Evolutionary conservation across 208 protist species (phyloP).

Genomic region (Acanthamoeba castellanii): DNA sequence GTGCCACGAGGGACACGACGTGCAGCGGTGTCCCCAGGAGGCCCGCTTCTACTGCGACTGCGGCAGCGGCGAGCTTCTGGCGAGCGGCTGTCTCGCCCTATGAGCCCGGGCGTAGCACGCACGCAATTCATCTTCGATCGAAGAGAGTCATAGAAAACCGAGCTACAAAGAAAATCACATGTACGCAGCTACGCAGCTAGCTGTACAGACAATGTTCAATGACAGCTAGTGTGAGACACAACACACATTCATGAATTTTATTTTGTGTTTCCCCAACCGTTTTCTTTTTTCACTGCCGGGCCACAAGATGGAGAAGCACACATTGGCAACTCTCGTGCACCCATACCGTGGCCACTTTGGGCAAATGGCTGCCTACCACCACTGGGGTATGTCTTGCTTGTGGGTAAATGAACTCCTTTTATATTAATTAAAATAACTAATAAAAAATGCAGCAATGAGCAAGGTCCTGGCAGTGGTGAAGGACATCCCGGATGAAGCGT

Average conservation of each 20-base stretch:
- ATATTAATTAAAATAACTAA: background rate
- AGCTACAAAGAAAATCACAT: too few species aligned
- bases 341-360: background rate
- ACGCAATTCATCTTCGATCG: too few species aligned
- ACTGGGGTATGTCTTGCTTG: background rate
- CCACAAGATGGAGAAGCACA: too few species aligned
- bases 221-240: too few species aligned
- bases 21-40: constrained; percentile 31
- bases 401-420: background rate
- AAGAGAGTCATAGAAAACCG: too few species aligned
- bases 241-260: too few species aligned
- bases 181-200: too few species aligned
- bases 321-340: background rate
- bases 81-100: background rate
- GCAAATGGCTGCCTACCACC: background rate
- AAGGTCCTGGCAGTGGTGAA: constrained; percentile 1
- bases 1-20: constrained; percentile 30
- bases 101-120: background rate
- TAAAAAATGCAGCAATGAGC: background rate
- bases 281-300: too few species aligned
- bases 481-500: background rate
- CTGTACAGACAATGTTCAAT: too few species aligned
- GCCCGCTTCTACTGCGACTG: constrained; percentile 62
- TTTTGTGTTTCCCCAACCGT: too few species aligned
- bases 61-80: constrained; percentile 1